Evolutionary conservation across 139 green algal species (phyloP), one percentile per base, ranked within the genome.

Genomic region (Ulvella scutata): DNA sequence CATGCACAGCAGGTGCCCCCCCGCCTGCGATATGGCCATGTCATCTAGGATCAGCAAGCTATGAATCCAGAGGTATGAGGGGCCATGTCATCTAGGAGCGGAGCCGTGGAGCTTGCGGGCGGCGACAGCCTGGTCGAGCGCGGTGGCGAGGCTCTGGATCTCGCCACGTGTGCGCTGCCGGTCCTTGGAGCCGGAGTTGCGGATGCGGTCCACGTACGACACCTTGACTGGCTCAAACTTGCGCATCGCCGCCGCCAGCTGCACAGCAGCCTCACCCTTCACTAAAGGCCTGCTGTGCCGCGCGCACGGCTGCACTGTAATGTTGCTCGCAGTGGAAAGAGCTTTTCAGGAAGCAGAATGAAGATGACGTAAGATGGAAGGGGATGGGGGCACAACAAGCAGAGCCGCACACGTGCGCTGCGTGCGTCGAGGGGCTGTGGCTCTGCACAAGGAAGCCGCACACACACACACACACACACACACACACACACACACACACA

Each of bases 141-240:
- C 51, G n/a, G 31, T 67, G 31, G 51, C 51, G n/a, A 67, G 20
- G 51, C n/a, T 26, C 17, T 67, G 51, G n/a, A 67, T 26, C 51
- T 67, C 51, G n/a, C 51, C 51, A 36, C 51, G 51, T 34, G 51
- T 67, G n/a, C 31, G n/a, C 17, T 67, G 51, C 10, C 33, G 31
- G 6, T 67, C 51, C 51, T 67, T 67, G 7, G 31, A 36, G 51
- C n/a, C 9, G 4, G n/a, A n/a, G n/a, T n/a, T n/a, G n/a, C 51
- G 51, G 51, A 67, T 67, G 10, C 51, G 51, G 51, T 67, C 51
- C 51, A 36, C n/a, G 51, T 67, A 67, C 13, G 7, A 10, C 13
- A 26, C 51, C 51, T 67, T 67, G 13, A 67, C 51, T 29, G 51
- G 51, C 51, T 67, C 51, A 67, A 67, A 67, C 51, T 67, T 67